Base-by-base conservation (phyloP, 2,329 filamentous ascomycete species). In the Penicillium sp. region DNA sequence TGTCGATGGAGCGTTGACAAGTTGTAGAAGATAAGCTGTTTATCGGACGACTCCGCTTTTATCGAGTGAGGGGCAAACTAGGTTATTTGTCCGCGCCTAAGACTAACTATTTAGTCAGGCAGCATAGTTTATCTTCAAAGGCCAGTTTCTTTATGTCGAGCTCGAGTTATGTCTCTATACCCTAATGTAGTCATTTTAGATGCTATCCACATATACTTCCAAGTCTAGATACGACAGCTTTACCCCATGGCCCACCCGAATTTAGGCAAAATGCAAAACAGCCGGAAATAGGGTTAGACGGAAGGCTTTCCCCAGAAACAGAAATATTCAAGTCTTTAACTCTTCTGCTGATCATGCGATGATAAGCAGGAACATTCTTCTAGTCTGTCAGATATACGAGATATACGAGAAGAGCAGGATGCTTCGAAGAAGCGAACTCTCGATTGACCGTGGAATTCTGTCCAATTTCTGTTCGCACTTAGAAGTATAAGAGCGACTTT, bases 31-130 rank as follows among this genome's bases (percentile, higher is more conserved):
- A 27, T 14, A 22, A 3, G 24, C 18, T 3, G 34, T 22, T 29
- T 43, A 29, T 16, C 26, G 14, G 26, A 23, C 31, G 40, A 54
- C 45, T 52, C 52, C 48, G 42, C 52, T 45, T 51, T 46, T 36
- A 42, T 26, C 26, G n/a, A 28, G 26, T 41, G 44, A 46, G 44
- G 44, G 44, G 44, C 20, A 44, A 3, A n/a, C 34, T 3, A 8
- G 29, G 23, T 28, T 29, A 40, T 29, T 20, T 8, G 18, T 6
- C 16, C 14, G 14, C 10, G 11, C 4, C 1, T 18, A 11, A 10
- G 2, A 20, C 4, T 4, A 20, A 4, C 3, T 4, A 34, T 8
- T 16, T 16, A 16, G 3, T 16, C 7, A 34, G 14, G n/a, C n/a
- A n/a, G n/a, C n/a, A n/a, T n/a, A n/a, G n/a, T n/a, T 9, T 4